phyloP scores from a whole-genome alignment of 78 protist species.

The Speleostelium caveatum region DNA sequence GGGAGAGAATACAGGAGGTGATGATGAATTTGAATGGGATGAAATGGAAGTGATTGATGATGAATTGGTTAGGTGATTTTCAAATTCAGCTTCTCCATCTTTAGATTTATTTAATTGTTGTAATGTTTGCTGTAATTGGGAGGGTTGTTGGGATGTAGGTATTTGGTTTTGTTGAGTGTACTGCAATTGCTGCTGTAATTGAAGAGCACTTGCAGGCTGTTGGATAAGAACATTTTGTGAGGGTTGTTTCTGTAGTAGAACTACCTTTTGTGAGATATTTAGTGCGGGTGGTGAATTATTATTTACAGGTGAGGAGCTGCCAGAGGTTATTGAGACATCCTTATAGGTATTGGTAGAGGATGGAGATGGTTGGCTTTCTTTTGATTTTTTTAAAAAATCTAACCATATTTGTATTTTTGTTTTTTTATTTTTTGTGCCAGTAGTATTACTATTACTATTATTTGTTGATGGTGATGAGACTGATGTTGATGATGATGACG shows the following conservation, averaged over 20 bases:
- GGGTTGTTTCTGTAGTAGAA: neutral
- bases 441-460: slow-evolving; percentile 5
- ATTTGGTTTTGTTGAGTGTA: neutral
- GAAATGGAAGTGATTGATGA: neutral
- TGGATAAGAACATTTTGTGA: no score
- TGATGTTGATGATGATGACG: no score
- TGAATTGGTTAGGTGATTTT: neutral
- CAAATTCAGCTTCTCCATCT: no score
- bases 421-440: neutral
- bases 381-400: slow-evolving; percentile 11
- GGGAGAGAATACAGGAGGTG: no score
- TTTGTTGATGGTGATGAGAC: no score
- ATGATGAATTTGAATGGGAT: neutral
- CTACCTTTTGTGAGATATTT: neutral
- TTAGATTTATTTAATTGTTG: neutral
- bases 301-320: no score
- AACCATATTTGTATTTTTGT: slow-evolving; percentile 19
- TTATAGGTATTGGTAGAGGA: neutral
- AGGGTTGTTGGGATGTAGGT: neutral
- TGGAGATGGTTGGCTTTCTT: neutral
- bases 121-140: neutral
- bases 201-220: neutral
- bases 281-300: no score
- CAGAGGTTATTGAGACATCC: neutral
- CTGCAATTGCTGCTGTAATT: neutral